phyloP scores from a whole-genome alignment of 208 protist species.

The Spironucleus salmonicida region DNA sequence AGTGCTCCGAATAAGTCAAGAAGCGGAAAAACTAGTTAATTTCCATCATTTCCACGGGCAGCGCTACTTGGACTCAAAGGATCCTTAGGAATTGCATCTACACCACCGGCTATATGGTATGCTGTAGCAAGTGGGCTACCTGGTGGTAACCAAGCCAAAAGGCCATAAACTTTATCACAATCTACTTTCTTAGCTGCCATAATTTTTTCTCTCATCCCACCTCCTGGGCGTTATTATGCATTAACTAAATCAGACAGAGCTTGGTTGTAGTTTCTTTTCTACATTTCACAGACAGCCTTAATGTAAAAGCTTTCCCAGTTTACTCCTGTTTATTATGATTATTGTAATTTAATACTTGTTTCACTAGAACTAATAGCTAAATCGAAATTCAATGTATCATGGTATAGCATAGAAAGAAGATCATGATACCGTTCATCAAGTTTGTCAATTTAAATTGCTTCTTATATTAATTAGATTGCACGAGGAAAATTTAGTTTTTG shows the following conservation, averaged over 20 bases:
- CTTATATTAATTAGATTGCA: background rate
- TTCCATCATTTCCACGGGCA: constrained; percentile 4
- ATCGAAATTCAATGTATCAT: background rate
- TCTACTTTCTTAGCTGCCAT: constrained; percentile 7
- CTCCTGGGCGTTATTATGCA: background rate
- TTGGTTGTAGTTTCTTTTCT: background rate
- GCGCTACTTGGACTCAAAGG: constrained; percentile 3
- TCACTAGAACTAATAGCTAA: background rate
- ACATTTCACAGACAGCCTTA: background rate
- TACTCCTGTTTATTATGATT: background rate
- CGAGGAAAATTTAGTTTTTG: constrained; percentile 11
- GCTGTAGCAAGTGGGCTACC: background rate
- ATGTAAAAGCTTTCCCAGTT: constrained; percentile 17
- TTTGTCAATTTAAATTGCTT: constrained; percentile 20
- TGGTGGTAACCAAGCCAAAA: background rate
- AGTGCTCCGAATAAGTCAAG: background rate
- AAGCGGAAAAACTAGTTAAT: background rate
- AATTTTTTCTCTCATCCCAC: background rate
- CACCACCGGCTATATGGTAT: background rate
- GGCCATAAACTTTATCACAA: background rate
- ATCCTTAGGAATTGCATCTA: constrained; percentile 15
- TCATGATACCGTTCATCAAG: constrained; percentile 15
- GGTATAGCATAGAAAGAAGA: background rate
- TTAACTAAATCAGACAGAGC: background rate
- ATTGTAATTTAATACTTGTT: background rate